Base-by-base conservation (phyloP, 176 grass and related monocot species). In the Musa troglodytarum region DNA sequence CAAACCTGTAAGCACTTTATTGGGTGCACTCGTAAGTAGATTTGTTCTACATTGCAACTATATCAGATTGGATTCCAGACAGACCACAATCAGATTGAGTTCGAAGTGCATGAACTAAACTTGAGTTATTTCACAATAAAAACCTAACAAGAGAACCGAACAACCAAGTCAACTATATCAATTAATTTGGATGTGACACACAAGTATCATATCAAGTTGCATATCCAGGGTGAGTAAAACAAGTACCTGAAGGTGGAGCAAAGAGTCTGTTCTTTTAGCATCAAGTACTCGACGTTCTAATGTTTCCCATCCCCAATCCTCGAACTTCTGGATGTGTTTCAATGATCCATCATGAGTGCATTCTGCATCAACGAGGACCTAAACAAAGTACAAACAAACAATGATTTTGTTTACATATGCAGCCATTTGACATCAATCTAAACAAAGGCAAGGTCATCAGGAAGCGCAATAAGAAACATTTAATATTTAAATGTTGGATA, bases 341-440 rank as follows among this genome's bases (percentile, higher is more conserved):
- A 98, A 82, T 12, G 90, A 93, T 76, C 95, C 95, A 87, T 98
- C 95, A 86, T 98, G 95, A 55, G 90, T 98, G 86, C 95, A 98
- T 56, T 93, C 95, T 28, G 95, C 90, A 84, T 98, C 95, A 75
- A 98, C 95, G 57, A 98, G 79, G 58, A 98, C 90, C 95, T 98
- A 80, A 50, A 61, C 54, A 64, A 19, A 54, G 22, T 66, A 51
- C 50, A 65, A 64, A 76, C n/a, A 75, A 72, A 59, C 55, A 26
- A 53, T 52, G 6, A 75, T 16, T 74, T 29, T 25, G 5, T 10
- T 57, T 29, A 74, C 16, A 54, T 21, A 29, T 1, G 17, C 29
- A 74, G 22, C 8, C 20, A 65, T 14, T 65, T 26, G 63, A 65
- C 63, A 65, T 3, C 14, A 29, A 14, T 13, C 2, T 28, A 23